Base-by-base conservation (phyloP, 345 rosid genomes). In the Eutrema yunnanense region DNA sequence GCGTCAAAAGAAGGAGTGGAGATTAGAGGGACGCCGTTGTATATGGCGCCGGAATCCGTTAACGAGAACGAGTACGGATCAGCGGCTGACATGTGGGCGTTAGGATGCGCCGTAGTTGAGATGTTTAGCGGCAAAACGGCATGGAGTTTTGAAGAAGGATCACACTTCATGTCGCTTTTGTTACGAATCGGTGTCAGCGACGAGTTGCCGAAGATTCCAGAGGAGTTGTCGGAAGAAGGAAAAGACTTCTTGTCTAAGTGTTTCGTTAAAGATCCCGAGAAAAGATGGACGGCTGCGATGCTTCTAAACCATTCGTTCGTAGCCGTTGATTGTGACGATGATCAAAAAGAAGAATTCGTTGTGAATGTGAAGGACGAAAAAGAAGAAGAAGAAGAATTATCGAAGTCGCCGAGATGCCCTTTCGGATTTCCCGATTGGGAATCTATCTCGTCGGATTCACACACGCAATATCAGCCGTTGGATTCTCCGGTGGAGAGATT, bases 281-380 rank as follows among this genome's bases (percentile, higher is more conserved):
- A 47, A n/a, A 78, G 98, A 65, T 88, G 91, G 84, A 86, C 96
- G 33, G 90, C 90, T n/a, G 87, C 83, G 78, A 89, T 87, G 97
- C 89, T 93, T 48, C 55, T 88, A 71, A 67, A 62, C 19, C 97
- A 90, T 51, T 84, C 96, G 2, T 93, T 90, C 41, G 62, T 90
- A 44, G 63, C 75, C 36, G 84, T 65, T 10, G 80, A 70, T 75
- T 2, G 3, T 6, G 73, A 54, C 4, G 59, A 12, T 29, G 58
- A 3, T 34, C 61, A 34, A 57, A 66, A 37, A 60, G 75, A 38
- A 63, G 66, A 63, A 0, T 33, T 16, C 1, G 43, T 2, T 44
- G 40, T 65, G 47, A 3, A 33, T 27, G 26, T 72, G 34, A 33
- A 58, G 63, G 34, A 19, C 22, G 22, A 19, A 19, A 19, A 19